A percentile compares a stretch with the other conserved stretches of the same genome.
These are phyloP conservation scores for Coffea canephora DNA, from an alignment of 257 asterid species.

Conservation along the genomic window DNA sequence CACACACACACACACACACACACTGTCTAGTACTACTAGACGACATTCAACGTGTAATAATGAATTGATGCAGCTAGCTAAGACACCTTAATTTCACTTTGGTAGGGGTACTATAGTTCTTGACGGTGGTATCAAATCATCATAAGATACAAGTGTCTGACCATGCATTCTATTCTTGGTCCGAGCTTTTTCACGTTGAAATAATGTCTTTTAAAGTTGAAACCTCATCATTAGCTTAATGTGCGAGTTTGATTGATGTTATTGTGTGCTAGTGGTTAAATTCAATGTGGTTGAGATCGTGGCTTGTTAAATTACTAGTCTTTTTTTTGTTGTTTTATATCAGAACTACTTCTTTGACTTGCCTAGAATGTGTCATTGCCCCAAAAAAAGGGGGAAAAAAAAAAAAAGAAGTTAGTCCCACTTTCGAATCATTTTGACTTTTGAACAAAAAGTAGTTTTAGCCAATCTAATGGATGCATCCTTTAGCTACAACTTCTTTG, in stretches of 20 bases:
- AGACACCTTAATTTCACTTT: not conserved
- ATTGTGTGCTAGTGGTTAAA: not conserved
- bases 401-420: not conserved
- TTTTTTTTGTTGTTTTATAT: too few species aligned
- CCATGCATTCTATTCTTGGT: not conserved
- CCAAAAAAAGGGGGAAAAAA: too few species aligned
- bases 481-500: too few species aligned
- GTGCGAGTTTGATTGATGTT: constrained; percentile 32
- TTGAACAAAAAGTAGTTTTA: not conserved
- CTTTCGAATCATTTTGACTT: constrained; percentile 7
- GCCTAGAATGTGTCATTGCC: not conserved
- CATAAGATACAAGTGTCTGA: constrained; percentile 17
- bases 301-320: too few species aligned
- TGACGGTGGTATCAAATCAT: constrained; percentile 34
- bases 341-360: constrained; percentile 27
- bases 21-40: not conserved
- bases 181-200: not conserved
- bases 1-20: not conserved
- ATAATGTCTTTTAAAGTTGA: constrained; percentile 6
- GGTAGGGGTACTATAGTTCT: not conserved
- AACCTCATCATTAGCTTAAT: constrained; percentile 22
- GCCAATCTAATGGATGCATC: not conserved
- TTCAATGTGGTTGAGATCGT: constrained; percentile 15
- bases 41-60: not conserved
- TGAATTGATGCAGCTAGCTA: not conserved